Percentiles rank a stretch among this genome's conserved stretches.
These are phyloP conservation scores for Cardiospermum halicacabum DNA, from an alignment of 345 rosid genomes.

Conservation along the genomic window DNA sequence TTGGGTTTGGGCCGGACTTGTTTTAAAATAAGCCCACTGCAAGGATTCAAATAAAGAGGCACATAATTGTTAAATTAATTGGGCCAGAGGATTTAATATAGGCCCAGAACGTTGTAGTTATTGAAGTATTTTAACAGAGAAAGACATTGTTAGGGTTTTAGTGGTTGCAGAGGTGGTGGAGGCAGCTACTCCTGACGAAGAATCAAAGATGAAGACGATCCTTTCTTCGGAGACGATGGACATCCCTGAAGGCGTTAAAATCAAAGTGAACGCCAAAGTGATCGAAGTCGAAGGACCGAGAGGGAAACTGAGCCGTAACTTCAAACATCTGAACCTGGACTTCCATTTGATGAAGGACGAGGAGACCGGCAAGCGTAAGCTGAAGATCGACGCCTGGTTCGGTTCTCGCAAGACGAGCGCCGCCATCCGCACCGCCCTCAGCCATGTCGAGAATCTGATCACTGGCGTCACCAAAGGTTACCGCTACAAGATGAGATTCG, in stretches of 20 bases:
- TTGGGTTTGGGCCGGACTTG: too few relatives aligned
- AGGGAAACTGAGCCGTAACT: conserved; percentile 53
- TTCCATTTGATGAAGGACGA: conserved; percentile 49
- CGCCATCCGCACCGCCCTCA: conserved; percentile 58
- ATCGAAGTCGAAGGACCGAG: conserved; percentile 59
- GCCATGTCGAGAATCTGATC: conserved; percentile 66
- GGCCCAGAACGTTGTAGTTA: background rate
- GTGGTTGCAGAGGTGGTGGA: background rate
- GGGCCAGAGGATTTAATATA: background rate
- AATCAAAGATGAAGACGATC: conserved; percentile 43
- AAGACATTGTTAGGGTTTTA: background rate
- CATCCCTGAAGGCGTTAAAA: conserved; percentile 47
- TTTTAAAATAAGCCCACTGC: too few relatives aligned
- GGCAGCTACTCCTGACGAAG: background rate
- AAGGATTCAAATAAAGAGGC: too few relatives aligned
- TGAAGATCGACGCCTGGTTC: conserved; percentile 62
- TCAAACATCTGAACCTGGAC: conserved; percentile 67
- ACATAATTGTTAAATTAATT: too few relatives aligned
- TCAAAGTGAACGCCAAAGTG: conserved; percentile 50
- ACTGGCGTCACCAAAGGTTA: conserved; percentile 70
- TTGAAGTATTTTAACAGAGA: background rate
- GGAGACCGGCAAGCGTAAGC: conserved; percentile 43
- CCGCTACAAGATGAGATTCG: conserved; percentile 82
- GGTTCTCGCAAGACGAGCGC: conserved; percentile 57
- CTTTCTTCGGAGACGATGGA: conserved; percentile 63